Percentiles rank a stretch among this genome's conserved stretches.
These are phyloP conservation scores for Dacryopinax primogenitus DNA, from an alignment of 768 basidiomycete genomes.

Conservation along the genomic window DNA sequence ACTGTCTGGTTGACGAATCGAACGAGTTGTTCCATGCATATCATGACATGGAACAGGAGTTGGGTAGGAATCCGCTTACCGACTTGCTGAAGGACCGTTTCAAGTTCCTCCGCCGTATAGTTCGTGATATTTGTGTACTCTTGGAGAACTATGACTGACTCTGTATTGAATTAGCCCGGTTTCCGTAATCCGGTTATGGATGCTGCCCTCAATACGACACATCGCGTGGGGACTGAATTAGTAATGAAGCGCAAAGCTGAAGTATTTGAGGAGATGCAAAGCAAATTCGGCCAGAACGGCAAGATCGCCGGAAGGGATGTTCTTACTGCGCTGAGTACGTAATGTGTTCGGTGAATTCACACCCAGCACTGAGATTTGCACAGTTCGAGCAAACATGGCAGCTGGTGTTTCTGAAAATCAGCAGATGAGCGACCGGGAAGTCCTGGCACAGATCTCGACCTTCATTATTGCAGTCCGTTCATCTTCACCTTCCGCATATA, in stretches of 20 bases:
- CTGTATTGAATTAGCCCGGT: background rate
- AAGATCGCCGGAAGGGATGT: conserved; percentile 26
- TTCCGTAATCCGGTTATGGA: background rate
- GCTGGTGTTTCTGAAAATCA: conserved; percentile 24
- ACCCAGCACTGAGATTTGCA: conserved; percentile 2
- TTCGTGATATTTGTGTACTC: background rate
- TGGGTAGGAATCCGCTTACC: background rate
- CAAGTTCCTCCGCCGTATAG: background rate
- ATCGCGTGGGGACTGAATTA: conserved; percentile 18
- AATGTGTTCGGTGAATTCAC: background rate
- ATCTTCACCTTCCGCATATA: background rate
- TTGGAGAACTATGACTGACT: background rate
- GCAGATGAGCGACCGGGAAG: conserved; percentile 26
- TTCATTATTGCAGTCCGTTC: conserved; percentile 15
- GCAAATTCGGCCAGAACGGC: conserved; percentile 21
- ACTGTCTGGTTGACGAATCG: conserved; percentile 63
- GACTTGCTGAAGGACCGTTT: background rate
- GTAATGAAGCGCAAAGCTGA: conserved; percentile 26
- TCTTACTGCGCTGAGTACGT: conserved; percentile 26
- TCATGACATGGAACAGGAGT: conserved; percentile 51
- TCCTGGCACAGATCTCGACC: conserved; percentile 20
- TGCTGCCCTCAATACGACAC: conserved; percentile 7
- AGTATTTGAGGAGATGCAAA: conserved; percentile 16
- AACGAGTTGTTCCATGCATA: conserved; percentile 69
- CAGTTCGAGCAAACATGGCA: conserved; percentile 30